phyloP scores from a whole-genome alignment of 225 moss, liverwort and hornwort genomes.

The Asterella californica region DNA sequence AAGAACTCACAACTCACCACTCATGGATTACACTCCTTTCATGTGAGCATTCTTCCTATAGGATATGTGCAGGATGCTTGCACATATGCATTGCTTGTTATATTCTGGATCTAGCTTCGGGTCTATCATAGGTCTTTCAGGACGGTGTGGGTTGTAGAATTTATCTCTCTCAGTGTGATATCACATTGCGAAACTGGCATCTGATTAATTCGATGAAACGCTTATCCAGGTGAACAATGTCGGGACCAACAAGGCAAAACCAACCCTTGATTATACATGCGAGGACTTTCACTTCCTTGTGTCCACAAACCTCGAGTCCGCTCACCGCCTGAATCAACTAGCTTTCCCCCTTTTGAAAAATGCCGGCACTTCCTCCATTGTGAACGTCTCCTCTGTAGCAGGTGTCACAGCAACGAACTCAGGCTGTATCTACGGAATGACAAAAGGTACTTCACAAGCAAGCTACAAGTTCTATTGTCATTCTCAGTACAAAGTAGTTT shows the following conservation, averaged over 20 bases:
- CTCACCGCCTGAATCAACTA: too few relatives aligned
- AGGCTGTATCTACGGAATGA: slow-evolving; percentile 56
- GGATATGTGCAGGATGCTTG: too few relatives aligned
- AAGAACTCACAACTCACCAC: too few relatives aligned
- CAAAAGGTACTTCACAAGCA: too few relatives aligned
- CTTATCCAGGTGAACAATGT: slow-evolving; percentile 70
- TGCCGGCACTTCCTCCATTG: too few relatives aligned
- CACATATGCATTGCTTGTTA: too few relatives aligned
- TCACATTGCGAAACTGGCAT: not conserved
- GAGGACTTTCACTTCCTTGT: slow-evolving; percentile 52
- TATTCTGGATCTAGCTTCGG: slow-evolving; percentile 31
- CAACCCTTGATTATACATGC: slow-evolving; percentile 55
- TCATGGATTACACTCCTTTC: too few relatives aligned
- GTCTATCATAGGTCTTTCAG: not conserved
- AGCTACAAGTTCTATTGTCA: too few relatives aligned
- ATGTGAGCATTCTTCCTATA: too few relatives aligned
- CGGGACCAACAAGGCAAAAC: slow-evolving; percentile 62
- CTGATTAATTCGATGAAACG: not conserved
- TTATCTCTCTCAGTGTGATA: too few relatives aligned
- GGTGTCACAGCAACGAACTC: slow-evolving; percentile 46
- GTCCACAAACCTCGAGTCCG: slow-evolving; percentile 76
- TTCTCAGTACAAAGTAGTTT: too few relatives aligned
- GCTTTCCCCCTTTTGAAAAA: too few relatives aligned
- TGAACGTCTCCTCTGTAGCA: slow-evolving; percentile 68
- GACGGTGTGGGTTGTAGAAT: not conserved